phyloP scores from a whole-genome alignment of 164 flowering plant genomes.

The Vitis rupestris region DNA sequence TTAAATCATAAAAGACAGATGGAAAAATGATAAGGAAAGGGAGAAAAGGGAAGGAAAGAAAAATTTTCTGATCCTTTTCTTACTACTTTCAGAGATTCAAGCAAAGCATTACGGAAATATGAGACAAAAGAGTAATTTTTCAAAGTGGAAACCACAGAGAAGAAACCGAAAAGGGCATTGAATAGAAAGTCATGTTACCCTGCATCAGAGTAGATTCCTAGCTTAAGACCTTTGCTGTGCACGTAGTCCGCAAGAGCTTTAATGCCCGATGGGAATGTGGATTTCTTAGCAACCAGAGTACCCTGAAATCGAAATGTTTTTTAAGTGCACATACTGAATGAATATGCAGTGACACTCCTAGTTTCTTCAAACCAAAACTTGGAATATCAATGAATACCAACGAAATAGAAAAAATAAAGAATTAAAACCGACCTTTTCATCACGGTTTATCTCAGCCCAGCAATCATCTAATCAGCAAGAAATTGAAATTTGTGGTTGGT shows the following conservation, averaged over 20 bases:
- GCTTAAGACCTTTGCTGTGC: constrained; percentile 48
- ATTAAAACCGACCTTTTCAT: constrained; percentile 23
- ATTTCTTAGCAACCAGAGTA: constrained; percentile 30
- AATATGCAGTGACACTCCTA: not conserved
- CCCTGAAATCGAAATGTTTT: constrained; percentile 21
- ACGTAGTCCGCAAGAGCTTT: constrained; percentile 50
- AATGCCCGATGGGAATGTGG: constrained; percentile 48
- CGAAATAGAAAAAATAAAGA: not conserved
- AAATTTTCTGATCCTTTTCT: too few species aligned
- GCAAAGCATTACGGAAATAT: not conserved
- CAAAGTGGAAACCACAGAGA: not conserved
- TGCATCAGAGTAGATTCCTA: constrained; percentile 52
- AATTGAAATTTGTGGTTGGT: not conserved
- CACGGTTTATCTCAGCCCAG: constrained; percentile 53
- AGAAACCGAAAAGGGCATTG: not conserved
- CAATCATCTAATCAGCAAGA: constrained; percentile 46
- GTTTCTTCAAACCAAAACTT: too few species aligned
- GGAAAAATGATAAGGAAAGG: too few species aligned
- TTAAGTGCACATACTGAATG: not conserved
- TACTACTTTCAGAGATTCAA: too few species aligned
- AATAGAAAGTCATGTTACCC: constrained; percentile 28
- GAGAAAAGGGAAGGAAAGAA: too few species aligned
- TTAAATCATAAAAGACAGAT: too few species aligned
- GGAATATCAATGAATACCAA: not conserved
- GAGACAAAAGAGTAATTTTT: not conserved